These are phyloP conservation scores for Candida koratica DNA, from an alignment of 805 yeast species.

Conservation along the genomic window DNA sequence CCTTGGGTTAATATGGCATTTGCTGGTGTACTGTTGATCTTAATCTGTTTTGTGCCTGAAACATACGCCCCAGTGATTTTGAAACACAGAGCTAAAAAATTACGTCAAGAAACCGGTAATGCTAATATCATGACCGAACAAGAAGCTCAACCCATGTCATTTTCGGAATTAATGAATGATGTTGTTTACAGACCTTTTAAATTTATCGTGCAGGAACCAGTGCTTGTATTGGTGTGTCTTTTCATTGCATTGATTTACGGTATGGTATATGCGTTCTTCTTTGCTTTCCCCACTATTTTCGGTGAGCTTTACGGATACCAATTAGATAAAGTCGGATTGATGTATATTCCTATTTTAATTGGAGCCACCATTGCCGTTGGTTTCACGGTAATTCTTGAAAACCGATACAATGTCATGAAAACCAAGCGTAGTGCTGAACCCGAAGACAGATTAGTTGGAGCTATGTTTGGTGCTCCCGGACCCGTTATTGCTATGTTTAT, in stretches of 20 bases:
- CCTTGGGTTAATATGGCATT: constrained; percentile 93
- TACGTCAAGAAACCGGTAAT: constrained; percentile 80
- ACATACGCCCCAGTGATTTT: constrained; percentile 83
- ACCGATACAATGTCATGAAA: constrained; percentile 48
- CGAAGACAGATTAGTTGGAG: constrained; percentile 76
- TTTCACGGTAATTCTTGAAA: constrained; percentile 75
- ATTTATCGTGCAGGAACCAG: constrained; percentile 78
- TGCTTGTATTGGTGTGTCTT: constrained; percentile 74
- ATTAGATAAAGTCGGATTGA: constrained; percentile 76
- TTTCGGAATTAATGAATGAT: constrained; percentile 64
- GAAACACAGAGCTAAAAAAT: constrained; percentile 56
- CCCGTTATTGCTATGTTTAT: constrained; percentile 78
- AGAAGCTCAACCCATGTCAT: constrained; percentile 73
- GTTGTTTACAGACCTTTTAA: constrained; percentile 78
- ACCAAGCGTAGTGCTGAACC: constrained; percentile 62
- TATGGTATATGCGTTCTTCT: constrained; percentile 88
- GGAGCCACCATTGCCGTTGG: constrained; percentile 74
- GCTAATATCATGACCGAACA: constrained; percentile 86
- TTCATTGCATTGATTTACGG: constrained; percentile 89
- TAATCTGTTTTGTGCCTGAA: constrained; percentile 70
- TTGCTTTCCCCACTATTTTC: constrained; percentile 91
- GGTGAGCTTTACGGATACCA: constrained; percentile 69
- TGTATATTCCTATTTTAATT: constrained; percentile 85
- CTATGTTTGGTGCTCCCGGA: constrained; percentile 79
- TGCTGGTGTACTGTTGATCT: constrained; percentile 78